These are phyloP conservation scores for Gossypium schwendimanii DNA, from an alignment of 441 rosid genomes.

Conservation along the genomic window DNA sequence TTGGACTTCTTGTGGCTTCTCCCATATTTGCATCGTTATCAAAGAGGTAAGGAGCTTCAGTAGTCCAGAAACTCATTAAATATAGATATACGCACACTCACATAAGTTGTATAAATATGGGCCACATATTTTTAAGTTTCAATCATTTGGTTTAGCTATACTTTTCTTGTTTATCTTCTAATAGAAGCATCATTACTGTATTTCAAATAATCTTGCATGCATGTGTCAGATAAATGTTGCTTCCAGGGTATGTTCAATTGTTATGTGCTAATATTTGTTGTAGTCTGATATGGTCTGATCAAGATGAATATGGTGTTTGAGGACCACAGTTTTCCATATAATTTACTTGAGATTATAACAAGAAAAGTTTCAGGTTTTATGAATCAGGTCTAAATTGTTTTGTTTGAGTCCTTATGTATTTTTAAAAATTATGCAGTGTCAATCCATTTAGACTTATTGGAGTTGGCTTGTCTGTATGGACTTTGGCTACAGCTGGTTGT, in stretches of 20 bases:
- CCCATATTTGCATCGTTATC: slow-evolving; percentile 90
- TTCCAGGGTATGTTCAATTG: background rate
- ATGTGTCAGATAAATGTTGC: background rate
- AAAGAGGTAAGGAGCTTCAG: slow-evolving; percentile 47
- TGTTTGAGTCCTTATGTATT: slow-evolving; percentile 8
- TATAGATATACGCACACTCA: background rate
- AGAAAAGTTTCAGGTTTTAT: slow-evolving; percentile 1
- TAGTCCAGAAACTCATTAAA: background rate
- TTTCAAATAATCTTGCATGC: background rate
- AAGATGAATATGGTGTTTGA: background rate
- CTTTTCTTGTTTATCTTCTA: background rate
- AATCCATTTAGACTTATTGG: slow-evolving; percentile 96
- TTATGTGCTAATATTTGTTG: background rate
- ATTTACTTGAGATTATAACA: background rate
- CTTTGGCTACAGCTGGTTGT: slow-evolving; percentile 70
- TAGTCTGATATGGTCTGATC: background rate
- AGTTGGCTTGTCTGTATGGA: slow-evolving; percentile 87
- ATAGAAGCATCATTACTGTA: too few species aligned
- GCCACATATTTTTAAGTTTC: background rate
- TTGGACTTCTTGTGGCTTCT: slow-evolving; percentile 87
- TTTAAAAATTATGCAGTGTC: slow-evolving; percentile 42
- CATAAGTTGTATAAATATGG: background rate
- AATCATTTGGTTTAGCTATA: background rate
- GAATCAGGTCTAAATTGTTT: background rate
- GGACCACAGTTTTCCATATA: background rate